A percentile compares a stretch with the other conserved stretches of the same genome.
phyloP scores from a whole-genome alignment of 2,329 filamentous ascomycete genomes.

The Nannizziopsis arthrosporioides region DNA sequence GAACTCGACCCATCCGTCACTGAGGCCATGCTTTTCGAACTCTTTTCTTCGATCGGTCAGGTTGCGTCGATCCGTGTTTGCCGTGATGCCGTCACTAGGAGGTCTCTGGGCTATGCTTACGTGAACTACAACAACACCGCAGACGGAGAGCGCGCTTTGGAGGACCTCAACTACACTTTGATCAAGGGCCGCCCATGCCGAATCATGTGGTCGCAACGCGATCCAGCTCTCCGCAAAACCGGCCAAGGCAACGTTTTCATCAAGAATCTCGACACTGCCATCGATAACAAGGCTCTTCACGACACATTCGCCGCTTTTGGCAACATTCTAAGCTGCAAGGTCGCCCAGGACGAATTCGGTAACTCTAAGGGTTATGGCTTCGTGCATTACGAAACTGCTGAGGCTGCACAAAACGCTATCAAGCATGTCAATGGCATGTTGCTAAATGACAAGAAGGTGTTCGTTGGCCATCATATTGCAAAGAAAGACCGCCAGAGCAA shows the following conservation, averaged over 20 bases:
- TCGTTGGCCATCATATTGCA: slow-evolving; percentile 96
- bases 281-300: slow-evolving; percentile 99
- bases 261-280: slow-evolving; percentile 97
- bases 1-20: slow-evolving; percentile 97
- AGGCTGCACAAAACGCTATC: slow-evolving; percentile 92
- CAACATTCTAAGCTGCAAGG: slow-evolving; percentile 99
- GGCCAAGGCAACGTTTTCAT: slow-evolving; percentile 99
- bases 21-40: slow-evolving; percentile 99
- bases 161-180: slow-evolving; percentile 98
- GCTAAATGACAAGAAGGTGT: slow-evolving; percentile 99
- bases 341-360: slow-evolving; percentile 90
- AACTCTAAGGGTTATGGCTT: slow-evolving; percentile 99
- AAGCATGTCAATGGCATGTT: slow-evolving; percentile 99
- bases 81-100: slow-evolving; percentile 95
- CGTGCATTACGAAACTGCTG: slow-evolving; percentile 98
- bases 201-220: slow-evolving; percentile 99
- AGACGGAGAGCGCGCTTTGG: slow-evolving; percentile 94
- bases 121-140: slow-evolving; percentile 99
- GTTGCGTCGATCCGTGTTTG: slow-evolving; percentile 99
- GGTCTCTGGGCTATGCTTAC: slow-evolving; percentile 97
- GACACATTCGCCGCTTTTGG: slow-evolving; percentile 98
- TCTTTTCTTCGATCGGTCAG: slow-evolving; percentile 98
- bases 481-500: slow-evolving; percentile 99
- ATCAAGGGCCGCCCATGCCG: slow-evolving; percentile 99
- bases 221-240: slow-evolving; percentile 97